phyloP scores from a whole-genome alignment of 306 rosid genomes.

The Castanopsis chinensis region DNA sequence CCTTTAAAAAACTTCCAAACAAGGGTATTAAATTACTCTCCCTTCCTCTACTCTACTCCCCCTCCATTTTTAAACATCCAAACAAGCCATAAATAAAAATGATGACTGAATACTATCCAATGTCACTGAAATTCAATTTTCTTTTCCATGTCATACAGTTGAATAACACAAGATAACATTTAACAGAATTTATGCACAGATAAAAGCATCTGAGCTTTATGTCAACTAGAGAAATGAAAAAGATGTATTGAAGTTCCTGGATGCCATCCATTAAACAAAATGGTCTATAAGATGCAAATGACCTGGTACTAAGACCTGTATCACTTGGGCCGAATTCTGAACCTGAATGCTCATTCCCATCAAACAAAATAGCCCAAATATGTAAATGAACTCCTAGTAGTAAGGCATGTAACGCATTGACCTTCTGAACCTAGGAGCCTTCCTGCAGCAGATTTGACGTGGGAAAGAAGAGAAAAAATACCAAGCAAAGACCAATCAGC shows the following conservation, averaged over 20 bases:
- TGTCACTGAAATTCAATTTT: neutral
- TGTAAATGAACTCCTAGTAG: conserved; percentile 37
- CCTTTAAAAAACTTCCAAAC: too few relatives aligned
- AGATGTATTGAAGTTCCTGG: neutral
- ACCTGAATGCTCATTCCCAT: conserved; percentile 1
- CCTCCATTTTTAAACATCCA: too few relatives aligned
- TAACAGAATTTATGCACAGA: neutral
- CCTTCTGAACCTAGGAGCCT: conserved; percentile 80
- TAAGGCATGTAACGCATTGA: conserved; percentile 80
- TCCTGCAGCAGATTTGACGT: conserved; percentile 48
- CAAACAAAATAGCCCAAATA: neutral
- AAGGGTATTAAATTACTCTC: too few relatives aligned
- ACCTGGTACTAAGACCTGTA: conserved; percentile 68
- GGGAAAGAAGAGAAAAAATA: neutral
- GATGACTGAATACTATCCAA: neutral
- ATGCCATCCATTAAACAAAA: neutral
- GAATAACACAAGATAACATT: neutral
- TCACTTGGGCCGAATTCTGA: conserved; percentile 55
- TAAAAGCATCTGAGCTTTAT: neutral
- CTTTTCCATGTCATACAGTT: neutral
- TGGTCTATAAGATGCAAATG: neutral
- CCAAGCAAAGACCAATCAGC: conserved; percentile 15
- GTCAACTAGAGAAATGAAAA: neutral
- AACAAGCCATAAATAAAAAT: too few relatives aligned
- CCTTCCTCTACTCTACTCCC: too few relatives aligned